Evolutionary conservation across 768 basidiomycete species (phyloP), one percentile per base, ranked within the genome.

Genomic region (Strobilomyces confusus): DNA sequence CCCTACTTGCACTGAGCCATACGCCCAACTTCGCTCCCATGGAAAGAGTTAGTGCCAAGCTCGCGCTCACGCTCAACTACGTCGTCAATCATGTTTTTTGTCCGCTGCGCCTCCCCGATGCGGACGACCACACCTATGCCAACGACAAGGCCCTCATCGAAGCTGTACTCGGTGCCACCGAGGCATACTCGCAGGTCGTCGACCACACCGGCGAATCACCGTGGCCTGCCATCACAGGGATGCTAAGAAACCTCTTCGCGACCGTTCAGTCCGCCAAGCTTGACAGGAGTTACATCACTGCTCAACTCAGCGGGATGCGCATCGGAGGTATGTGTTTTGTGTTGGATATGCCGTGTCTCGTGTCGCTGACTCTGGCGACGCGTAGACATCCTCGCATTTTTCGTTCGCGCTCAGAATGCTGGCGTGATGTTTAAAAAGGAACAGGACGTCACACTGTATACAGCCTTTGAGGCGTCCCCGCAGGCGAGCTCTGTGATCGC

Each of bases 331-430:
- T 0, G 49, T 19, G 14, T 49, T 32, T 19, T 1, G n/a, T 2
- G n/a, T 37, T 19, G 1, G 5, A 9, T 19, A 9, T 9, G 17
- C n/a, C 15, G 22, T 13, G 2, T 22, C 6, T 26, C 26, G 26
- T 26, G 5, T 26, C 29, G 29, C 15, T n/a, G 26, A 32, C 3
- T 4, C 34, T 4, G 19, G 41, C 9, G 3, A 22, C 13, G 15
- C 7, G 23, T 43, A 80, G 80, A 73, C 42, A 60, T 71, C 22
- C 48, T 73, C 15, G 64, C 64, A 13, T 65, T 79, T 36, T 65
- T 69, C 9, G 67, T 81, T 23, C 65, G 67, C 9, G 69, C 70
- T 2, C 80, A 81, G 52, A 81, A 81, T 42, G 77, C 80, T 0
- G 77, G 66, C n/a, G 48, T 82, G 1, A 62, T 81, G 12, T 52